A percentile compares a stretch with the other conserved stretches of the same genome.
These are phyloP conservation scores for Fusarium caatingaense DNA, from an alignment of 2,329 filamentous ascomycete species.

Conservation along the genomic window DNA sequence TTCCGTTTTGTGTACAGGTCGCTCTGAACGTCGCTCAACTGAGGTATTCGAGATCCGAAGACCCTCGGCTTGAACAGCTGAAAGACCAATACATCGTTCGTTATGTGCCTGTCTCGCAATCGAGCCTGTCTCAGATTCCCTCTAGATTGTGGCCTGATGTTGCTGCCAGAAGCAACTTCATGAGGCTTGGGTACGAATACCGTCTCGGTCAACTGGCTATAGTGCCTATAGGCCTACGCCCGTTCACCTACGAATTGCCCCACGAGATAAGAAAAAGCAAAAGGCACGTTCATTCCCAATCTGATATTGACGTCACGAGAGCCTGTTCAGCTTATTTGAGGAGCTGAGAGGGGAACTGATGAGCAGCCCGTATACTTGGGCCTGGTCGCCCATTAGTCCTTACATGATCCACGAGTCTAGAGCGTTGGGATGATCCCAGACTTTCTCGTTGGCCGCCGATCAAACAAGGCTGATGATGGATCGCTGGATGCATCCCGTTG, in stretches of 20 bases:
- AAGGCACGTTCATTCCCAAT: background rate
- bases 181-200: slow-evolving; percentile 2
- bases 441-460: background rate
- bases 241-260: slow-evolving; percentile 4
- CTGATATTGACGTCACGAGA: background rate
- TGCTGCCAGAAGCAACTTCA: slow-evolving; percentile 23
- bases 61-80: background rate
- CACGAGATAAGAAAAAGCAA: slow-evolving; percentile 27
- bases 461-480: background rate
- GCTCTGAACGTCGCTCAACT: background rate
- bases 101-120: background rate
- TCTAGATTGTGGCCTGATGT: slow-evolving; percentile 29
- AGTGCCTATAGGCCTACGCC: slow-evolving; percentile 6
- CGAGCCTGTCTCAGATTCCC: slow-evolving; percentile 7
- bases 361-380: background rate
- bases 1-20: background rate
- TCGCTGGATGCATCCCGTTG: slow-evolving; percentile 4
- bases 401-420: background rate
- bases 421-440: background rate
- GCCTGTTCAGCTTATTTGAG: background rate
- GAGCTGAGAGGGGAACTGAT: slow-evolving; percentile 2
- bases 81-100: background rate
- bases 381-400: background rate
- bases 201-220: slow-evolving; percentile 2
- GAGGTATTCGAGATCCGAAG: background rate